Evolutionary conservation across 768 basidiomycete species (phyloP).

Genomic region (Naganishia antarctica): DNA sequence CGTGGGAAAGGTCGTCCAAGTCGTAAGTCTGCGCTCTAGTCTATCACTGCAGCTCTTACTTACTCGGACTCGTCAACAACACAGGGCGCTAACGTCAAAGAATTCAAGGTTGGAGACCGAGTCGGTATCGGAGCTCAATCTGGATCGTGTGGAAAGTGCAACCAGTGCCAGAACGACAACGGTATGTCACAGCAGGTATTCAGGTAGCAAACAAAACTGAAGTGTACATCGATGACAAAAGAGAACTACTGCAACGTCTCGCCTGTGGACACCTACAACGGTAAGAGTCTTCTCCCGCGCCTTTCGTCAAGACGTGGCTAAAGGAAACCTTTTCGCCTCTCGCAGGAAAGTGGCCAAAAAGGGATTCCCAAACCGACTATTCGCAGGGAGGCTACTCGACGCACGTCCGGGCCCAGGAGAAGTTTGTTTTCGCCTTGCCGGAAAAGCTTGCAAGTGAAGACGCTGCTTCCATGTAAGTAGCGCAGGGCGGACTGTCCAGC

Average conservation of each 20-base stretch:
- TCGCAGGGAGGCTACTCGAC: slow-evolving; percentile 55
- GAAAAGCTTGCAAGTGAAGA: slow-evolving; percentile 55
- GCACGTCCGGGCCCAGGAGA: slow-evolving; percentile 51
- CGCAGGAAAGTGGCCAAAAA: slow-evolving; percentile 38
- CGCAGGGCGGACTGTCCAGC: background rate
- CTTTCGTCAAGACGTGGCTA: slow-evolving; percentile 4
- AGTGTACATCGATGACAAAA: background rate
- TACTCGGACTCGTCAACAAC: too few relatives aligned
- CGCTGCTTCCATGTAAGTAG: slow-evolving; percentile 58
- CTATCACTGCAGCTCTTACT: too few relatives aligned
- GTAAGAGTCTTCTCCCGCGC: slow-evolving; percentile 25
- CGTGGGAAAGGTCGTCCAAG: slow-evolving; percentile 46
- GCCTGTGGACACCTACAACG: slow-evolving; percentile 46
- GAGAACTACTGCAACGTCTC: slow-evolving; percentile 26
- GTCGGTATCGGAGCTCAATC: slow-evolving; percentile 59
- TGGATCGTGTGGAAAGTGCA: slow-evolving; percentile 54
- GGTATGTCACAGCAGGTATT: slow-evolving; percentile 39
- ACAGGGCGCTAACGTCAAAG: slow-evolving; percentile 40
- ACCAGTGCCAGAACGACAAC: slow-evolving; percentile 29
- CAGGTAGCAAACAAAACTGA: background rate
- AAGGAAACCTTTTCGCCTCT: background rate
- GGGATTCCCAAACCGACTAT: too few relatives aligned
- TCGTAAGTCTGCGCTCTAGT: slow-evolving; percentile 24
- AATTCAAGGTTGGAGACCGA: slow-evolving; percentile 55
- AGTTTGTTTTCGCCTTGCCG: slow-evolving; percentile 62